A percentile compares a stretch with the other conserved stretches of the same genome.
Evolutionary conservation across 345 rosid species (phyloP).

Genomic region (Salix koriyanagi): DNA sequence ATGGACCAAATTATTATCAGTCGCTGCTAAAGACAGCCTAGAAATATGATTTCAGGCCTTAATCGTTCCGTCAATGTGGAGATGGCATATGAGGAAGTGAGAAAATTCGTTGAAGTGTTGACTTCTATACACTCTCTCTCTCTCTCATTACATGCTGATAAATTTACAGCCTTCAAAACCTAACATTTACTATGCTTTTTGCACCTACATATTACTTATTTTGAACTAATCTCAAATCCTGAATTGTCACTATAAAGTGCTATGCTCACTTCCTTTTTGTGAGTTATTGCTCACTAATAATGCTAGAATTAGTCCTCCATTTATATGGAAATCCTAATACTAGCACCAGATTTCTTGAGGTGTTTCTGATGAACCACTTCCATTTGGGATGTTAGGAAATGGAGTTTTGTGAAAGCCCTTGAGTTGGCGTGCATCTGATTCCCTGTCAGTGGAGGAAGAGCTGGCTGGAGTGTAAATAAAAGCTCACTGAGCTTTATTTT

Average conservation of each 20-base stretch:
- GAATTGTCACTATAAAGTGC: neutral
- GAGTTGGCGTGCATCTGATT: constrained; percentile 9
- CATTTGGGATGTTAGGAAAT: constrained; percentile 35
- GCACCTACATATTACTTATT: neutral
- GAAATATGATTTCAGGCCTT: neutral
- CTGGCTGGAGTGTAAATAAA: constrained; percentile 21
- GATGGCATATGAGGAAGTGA: neutral
- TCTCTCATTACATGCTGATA: no score
- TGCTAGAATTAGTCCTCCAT: neutral
- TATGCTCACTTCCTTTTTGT: neutral
- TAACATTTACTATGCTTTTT: neutral
- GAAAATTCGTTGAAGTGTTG: neutral
- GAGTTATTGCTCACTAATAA: neutral
- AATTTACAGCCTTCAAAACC: neutral
- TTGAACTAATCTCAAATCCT: neutral
- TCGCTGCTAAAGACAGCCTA: neutral
- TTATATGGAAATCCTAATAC: neutral
- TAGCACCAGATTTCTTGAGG: neutral
- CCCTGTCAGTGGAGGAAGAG: constrained; percentile 16
- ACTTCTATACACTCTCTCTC: neutral
- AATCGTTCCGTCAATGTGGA: neutral
- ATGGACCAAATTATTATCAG: neutral
- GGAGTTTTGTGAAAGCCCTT: constrained; percentile 49
- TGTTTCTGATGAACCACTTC: constrained; percentile 7
- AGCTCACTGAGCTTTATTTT: constrained; percentile 9